phyloP scores from a whole-genome alignment of 116 monocot genomes.

The Dioscorea cayenensis region DNA sequence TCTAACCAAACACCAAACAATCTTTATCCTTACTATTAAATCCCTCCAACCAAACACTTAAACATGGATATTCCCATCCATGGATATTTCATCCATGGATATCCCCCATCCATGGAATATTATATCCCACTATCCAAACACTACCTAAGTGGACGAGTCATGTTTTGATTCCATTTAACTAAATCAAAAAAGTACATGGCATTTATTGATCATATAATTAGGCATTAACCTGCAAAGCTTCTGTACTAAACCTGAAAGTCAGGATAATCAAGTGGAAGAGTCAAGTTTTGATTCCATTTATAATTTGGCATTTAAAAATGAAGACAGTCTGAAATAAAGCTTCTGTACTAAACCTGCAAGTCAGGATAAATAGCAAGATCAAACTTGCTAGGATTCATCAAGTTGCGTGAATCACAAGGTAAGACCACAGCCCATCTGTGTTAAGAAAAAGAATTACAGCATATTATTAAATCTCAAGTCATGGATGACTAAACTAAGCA shows the following conservation, averaged over 20 bases:
- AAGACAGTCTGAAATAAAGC: neutral
- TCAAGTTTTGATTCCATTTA: neutral
- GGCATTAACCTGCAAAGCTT: neutral
- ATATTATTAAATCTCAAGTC: neutral
- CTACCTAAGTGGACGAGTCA: too few species aligned
- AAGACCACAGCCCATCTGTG: conserved; percentile 84
- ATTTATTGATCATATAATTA: neutral
- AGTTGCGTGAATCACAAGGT: conserved; percentile 65
- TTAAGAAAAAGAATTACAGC: conserved; percentile 7
- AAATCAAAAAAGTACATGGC: neutral
- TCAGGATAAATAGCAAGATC: conserved; percentile 79
- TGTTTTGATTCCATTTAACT: too few species aligned
- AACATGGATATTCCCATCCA: too few species aligned
- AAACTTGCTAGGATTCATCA: conserved; percentile 51
- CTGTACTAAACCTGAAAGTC: conserved; percentile 59
- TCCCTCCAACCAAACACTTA: too few species aligned
- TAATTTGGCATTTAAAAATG: neutral
- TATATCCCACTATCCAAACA: too few species aligned
- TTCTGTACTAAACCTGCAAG: conserved; percentile 47
- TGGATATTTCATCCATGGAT: too few species aligned
- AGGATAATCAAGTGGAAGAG: conserved; percentile 28
- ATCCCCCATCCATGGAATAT: too few species aligned
- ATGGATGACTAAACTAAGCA: too few species aligned
- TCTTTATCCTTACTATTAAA: too few species aligned
- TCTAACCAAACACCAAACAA: too few species aligned